Evolutionary conservation across 768 basidiomycete genomes (phyloP).

Genomic region (Boletellus ananiceps): DNA sequence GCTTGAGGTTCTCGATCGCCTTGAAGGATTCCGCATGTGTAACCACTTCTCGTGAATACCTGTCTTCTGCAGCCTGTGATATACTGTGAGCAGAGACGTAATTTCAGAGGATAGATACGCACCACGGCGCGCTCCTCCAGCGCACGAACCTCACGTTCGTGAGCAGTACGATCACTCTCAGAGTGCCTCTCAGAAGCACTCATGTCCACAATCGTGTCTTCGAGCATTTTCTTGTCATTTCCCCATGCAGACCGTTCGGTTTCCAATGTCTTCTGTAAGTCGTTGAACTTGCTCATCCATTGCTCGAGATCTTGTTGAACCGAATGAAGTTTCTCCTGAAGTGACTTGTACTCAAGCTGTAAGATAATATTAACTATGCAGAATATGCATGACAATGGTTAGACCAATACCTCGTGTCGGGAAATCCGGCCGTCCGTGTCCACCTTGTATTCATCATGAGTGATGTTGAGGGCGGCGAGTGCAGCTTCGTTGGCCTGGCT

Average conservation of each 20-base stretch:
- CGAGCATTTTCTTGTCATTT: slow-evolving; percentile 76
- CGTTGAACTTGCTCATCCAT: slow-evolving; percentile 45
- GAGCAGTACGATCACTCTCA: slow-evolving; percentile 56
- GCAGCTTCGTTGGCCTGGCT: slow-evolving; percentile 79
- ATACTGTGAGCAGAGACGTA: not conserved
- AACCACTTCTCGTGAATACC: slow-evolving; percentile 77
- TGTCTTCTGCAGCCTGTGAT: slow-evolving; percentile 66
- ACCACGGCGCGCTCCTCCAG: slow-evolving; percentile 71
- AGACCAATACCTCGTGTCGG: slow-evolving; percentile 54
- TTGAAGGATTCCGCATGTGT: slow-evolving; percentile 86
- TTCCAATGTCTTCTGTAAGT: slow-evolving; percentile 64
- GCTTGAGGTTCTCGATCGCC: slow-evolving; percentile 56
- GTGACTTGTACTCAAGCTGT: slow-evolving; percentile 59
- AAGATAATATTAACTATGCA: not conserved
- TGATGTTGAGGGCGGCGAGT: slow-evolving; percentile 60
- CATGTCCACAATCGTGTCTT: slow-evolving; percentile 79
- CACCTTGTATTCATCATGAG: slow-evolving; percentile 76
- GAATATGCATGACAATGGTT: not conserved
- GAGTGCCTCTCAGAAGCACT: slow-evolving; percentile 66
- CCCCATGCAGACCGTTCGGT: slow-evolving; percentile 65
- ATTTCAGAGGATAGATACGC: slow-evolving; percentile 4
- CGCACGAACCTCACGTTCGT: slow-evolving; percentile 61
- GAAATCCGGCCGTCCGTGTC: slow-evolving; percentile 67
- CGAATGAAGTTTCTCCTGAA: slow-evolving; percentile 57
- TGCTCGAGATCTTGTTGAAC: slow-evolving; percentile 52